Conservation (phyloP, 345 rosid genomes). For the Noccaea bulbosa region DNA sequence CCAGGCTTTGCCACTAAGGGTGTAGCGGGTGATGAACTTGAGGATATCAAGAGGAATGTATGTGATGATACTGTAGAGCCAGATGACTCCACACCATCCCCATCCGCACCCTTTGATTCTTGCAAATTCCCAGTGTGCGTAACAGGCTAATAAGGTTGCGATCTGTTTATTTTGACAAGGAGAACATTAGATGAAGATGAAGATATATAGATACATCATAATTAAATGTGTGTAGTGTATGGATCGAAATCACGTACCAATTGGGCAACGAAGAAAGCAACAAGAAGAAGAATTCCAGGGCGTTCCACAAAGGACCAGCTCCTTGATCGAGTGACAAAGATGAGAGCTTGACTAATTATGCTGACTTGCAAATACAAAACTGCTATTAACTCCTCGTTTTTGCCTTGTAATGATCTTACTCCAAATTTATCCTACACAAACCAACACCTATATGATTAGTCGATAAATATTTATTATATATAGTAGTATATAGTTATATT, state of each 20-base stretch:
- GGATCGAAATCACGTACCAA: slow-evolving; percentile 48
- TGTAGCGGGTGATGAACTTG: slow-evolving; percentile 69
- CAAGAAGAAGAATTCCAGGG: slow-evolving; percentile 73
- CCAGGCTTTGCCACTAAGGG: slow-evolving; percentile 86
- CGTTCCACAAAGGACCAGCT: slow-evolving; percentile 86
- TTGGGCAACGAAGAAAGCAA: slow-evolving; percentile 76
- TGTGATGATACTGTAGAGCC: slow-evolving; percentile 75
- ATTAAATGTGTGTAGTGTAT: background rate
- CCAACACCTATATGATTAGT: background rate
- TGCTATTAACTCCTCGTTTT: slow-evolving; percentile 59
- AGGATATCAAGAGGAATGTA: slow-evolving; percentile 80
- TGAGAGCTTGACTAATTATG: slow-evolving; percentile 91
- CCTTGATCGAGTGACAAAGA: slow-evolving; percentile 86
- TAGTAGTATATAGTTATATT: no score
- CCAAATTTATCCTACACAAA: slow-evolving; percentile 64
- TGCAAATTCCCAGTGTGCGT: slow-evolving; percentile 73
- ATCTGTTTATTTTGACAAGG: slow-evolving; percentile 44
- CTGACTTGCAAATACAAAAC: slow-evolving; percentile 92
- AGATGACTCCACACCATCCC: slow-evolving; percentile 93
- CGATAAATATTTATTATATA: background rate
- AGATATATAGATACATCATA: background rate
- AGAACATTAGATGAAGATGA: background rate
- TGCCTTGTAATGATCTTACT: slow-evolving; percentile 61
- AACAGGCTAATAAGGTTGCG: slow-evolving; percentile 74
- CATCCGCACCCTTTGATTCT: slow-evolving; percentile 73